Evolutionary conservation across 1,284 basidiomycete species (phyloP).

Genomic region (Leccinum subrobustum): DNA sequence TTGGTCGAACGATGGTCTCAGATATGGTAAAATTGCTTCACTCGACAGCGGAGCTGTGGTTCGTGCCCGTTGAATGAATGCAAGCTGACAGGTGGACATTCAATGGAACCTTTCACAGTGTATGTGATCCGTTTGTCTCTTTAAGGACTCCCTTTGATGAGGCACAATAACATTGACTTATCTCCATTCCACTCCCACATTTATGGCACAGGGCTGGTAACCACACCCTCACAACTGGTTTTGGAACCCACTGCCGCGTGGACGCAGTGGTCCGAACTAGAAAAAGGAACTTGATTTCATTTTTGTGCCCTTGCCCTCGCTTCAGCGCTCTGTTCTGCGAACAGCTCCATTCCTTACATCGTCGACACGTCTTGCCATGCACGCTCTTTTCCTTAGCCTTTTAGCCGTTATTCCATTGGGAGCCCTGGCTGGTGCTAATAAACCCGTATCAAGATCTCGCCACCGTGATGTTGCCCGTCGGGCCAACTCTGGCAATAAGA

Average conservation of each 20-base stretch:
- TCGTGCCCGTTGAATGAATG: neutral
- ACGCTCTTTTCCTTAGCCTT: constrained; percentile 28
- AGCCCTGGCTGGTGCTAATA: constrained; percentile 35
- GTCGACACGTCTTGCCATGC: constrained; percentile 20
- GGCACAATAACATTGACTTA: constrained; percentile 4
- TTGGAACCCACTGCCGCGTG: neutral
- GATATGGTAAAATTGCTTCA: too few relatives aligned
- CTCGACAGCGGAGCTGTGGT: neutral
- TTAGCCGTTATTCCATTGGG: constrained; percentile 20
- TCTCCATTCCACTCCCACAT: constrained; percentile 4
- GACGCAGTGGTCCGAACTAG: neutral
- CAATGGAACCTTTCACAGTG: constrained; percentile 2
- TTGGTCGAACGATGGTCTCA: neutral
- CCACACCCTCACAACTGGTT: constrained; percentile 1
- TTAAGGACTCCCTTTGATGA: neutral
- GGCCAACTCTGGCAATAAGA: constrained; percentile 13
- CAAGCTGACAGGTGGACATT: neutral
- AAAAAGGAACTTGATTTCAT: constrained; percentile 1
- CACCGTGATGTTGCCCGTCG: constrained; percentile 27
- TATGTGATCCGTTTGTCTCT: neutral
- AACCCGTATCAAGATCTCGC: constrained; percentile 19
- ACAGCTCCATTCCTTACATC: constrained; percentile 9
- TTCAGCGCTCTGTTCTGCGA: constrained; percentile 1
- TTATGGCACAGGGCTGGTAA: constrained; percentile 19
- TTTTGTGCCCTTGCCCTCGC: neutral